A percentile compares a stretch with the other conserved stretches of the same genome.
Evolutionary conservation across 768 basidiomycete genomes (phyloP).

Genomic region (Leccinum aurantiacum): DNA sequence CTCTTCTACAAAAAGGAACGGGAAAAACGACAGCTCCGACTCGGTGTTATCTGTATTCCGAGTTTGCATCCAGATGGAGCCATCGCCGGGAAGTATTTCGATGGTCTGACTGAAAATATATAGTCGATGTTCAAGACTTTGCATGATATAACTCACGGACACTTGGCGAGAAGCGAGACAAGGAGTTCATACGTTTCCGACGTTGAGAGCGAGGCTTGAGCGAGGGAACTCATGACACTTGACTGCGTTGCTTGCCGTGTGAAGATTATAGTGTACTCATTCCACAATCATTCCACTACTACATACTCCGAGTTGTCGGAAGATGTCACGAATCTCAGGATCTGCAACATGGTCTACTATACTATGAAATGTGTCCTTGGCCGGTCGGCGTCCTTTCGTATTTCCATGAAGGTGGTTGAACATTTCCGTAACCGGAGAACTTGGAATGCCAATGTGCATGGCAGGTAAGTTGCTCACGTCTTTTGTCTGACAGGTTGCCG

Average conservation of each 20-base stretch:
- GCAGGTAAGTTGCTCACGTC: not conserved
- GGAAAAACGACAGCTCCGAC: slow-evolving; percentile 29
- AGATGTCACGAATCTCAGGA: not conserved
- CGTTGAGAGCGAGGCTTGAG: not conserved
- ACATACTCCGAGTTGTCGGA: not conserved
- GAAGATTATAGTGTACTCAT: not conserved
- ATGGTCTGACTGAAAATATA: slow-evolving; percentile 38
- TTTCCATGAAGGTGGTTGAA: not conserved
- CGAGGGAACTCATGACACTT: slow-evolving; percentile 2
- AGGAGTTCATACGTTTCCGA: slow-evolving; percentile 22
- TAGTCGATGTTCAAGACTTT: not conserved
- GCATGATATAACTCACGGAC: slow-evolving; percentile 26
- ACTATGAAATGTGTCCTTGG: not conserved
- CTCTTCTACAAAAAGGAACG: slow-evolving; percentile 56
- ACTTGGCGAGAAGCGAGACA: slow-evolving; percentile 22
- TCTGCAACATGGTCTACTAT: not conserved
- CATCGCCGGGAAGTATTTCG: slow-evolving; percentile 63
- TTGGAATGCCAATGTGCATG: slow-evolving; percentile 19
- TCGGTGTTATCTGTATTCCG: slow-evolving; percentile 13
- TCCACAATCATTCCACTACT: no score
- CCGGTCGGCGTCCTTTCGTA: not conserved
- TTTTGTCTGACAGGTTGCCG: not conserved
- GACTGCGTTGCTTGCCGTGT: not conserved
- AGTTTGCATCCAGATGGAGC: slow-evolving; percentile 42
- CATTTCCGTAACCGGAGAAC: slow-evolving; percentile 1